phyloP scores from a whole-genome alignment of 164 flowering plant genomes.

The Magnolia officinalis region DNA sequence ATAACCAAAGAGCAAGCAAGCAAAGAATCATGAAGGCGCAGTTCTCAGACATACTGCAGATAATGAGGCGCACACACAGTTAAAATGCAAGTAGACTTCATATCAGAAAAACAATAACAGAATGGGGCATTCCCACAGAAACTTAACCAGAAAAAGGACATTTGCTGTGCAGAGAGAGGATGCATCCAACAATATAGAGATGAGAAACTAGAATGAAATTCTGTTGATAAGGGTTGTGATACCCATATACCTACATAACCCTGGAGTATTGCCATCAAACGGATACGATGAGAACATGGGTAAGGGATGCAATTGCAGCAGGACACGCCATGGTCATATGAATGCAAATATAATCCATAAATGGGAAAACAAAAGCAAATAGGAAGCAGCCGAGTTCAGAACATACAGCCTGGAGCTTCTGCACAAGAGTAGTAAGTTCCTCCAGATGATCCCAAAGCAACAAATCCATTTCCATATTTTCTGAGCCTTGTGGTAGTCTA shows the following conservation, averaged over 20 bases:
- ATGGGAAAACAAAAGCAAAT: neutral
- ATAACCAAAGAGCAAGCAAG: neutral
- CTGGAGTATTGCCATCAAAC: neutral
- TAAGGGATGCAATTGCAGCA: neutral
- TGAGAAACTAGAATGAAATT: neutral
- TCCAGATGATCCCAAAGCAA: constrained; percentile 67
- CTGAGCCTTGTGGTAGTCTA: constrained; percentile 19
- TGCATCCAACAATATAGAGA: neutral
- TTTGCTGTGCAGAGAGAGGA: neutral
- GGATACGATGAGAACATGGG: neutral
- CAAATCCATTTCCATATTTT: constrained; percentile 31
- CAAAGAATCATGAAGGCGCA: neutral
- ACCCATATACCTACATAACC: neutral
- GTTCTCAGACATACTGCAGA: neutral
- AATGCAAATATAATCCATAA: neutral
- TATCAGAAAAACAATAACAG: neutral
- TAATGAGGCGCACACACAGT: too few relatives aligned
- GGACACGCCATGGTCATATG: neutral
- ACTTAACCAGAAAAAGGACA: neutral
- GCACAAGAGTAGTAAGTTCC: constrained; percentile 51
- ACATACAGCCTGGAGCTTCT: constrained; percentile 73
- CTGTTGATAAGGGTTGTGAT: neutral
- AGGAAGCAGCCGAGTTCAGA: constrained; percentile 5
- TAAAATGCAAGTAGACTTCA: too few relatives aligned
- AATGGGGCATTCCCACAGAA: neutral